Conservation (phyloP, 2,329 filamentous ascomycete species). For the Fusarium agapanthi region DNA sequence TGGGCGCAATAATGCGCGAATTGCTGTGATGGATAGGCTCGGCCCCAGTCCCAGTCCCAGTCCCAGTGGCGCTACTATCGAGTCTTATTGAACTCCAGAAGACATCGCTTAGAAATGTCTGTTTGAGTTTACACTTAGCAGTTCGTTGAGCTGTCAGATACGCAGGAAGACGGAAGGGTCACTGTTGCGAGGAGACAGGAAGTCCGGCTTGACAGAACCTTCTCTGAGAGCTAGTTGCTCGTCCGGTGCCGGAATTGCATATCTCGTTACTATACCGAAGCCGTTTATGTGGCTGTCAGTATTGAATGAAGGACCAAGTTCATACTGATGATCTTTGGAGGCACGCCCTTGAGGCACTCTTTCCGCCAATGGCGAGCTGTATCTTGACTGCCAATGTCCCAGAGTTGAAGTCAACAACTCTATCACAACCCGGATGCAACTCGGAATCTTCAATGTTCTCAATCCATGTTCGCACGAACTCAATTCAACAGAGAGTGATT, state of each 20-base stretch:
- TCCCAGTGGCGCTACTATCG: slow-evolving; percentile 7
- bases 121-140: slow-evolving; percentile 28
- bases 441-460: neutral
- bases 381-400: neutral
- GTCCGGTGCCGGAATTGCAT: slow-evolving; percentile 22
- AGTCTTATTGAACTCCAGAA: slow-evolving; percentile 13
- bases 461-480: slow-evolving; percentile 10
- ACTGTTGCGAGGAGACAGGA: neutral
- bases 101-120: neutral
- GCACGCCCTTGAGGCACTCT: neutral
- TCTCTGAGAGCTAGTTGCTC: neutral
- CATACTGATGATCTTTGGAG: neutral
- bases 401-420: neutral
- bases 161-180: neutral
- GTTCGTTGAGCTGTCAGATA: slow-evolving; percentile 26
- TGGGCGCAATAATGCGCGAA: slow-evolving; percentile 18
- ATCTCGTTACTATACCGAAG: neutral
- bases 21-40: neutral
- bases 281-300: neutral
- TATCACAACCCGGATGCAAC: neutral
- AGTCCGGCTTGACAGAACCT: neutral
- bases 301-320: neutral
- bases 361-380: slow-evolving; percentile 5
- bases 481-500: slow-evolving; percentile 3
- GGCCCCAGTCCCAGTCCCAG: neutral